phyloP scores from a whole-genome alignment of 192 early-diverging fungal species.

The Podochytrium sp. region DNA sequence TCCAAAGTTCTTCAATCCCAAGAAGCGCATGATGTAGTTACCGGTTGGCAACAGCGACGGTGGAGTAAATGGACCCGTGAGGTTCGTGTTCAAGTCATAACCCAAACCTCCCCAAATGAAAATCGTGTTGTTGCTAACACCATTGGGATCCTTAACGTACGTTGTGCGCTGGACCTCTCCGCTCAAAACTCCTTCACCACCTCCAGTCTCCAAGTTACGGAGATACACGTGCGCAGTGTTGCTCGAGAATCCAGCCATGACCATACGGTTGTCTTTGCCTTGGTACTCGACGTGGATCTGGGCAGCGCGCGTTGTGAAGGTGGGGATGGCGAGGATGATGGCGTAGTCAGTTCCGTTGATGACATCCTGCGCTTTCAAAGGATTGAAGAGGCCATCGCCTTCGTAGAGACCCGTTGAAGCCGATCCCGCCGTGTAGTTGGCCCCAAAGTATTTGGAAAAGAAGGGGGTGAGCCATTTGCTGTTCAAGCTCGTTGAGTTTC shows the following conservation, averaged over 20 bases:
- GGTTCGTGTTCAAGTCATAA: neutral
- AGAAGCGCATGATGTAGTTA: neutral
- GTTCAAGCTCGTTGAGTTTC: too few species aligned
- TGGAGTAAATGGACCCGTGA: too few species aligned
- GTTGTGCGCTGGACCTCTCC: conserved; percentile 1
- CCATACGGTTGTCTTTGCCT: neutral
- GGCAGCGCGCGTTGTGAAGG: neutral
- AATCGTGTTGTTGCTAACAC: neutral
- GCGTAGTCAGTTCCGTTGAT: conserved; percentile 18
- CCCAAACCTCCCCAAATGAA: conserved; percentile 19
- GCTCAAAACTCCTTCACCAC: too few species aligned
- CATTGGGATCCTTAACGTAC: neutral
- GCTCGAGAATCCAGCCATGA: neutral
- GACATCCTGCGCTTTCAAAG: too few species aligned
- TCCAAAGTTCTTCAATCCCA: neutral
- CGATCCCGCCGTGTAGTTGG: conserved; percentile 5
- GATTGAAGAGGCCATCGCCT: too few species aligned
- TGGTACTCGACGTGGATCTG: neutral
- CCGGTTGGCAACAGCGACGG: neutral
- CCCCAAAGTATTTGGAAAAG: too few species aligned
- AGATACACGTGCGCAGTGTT: neutral
- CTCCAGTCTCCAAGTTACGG: neutral
- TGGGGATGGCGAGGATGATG: neutral
- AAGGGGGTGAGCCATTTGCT: too few species aligned
- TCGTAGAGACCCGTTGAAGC: too few species aligned